A percentile compares a stretch with the other conserved stretches of the same genome.
These are phyloP conservation scores for Nannizziopsis arthrosporioides DNA, from an alignment of 2,329 filamentous ascomycete genomes.

Conservation along the genomic window DNA sequence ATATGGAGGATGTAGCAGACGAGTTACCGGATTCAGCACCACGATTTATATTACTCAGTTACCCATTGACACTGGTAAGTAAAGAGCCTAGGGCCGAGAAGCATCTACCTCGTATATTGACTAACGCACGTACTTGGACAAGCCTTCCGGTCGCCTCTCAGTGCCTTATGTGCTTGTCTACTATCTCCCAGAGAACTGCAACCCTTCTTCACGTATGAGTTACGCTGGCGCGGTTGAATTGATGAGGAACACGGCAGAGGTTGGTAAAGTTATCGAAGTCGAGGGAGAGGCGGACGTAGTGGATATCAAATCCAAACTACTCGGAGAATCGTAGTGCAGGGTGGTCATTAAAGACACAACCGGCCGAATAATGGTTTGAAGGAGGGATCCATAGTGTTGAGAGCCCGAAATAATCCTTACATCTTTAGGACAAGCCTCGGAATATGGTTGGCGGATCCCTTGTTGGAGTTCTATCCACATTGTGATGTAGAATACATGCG, in stretches of 20 bases:
- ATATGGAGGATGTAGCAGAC: slow-evolving; percentile 68
- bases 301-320: slow-evolving; percentile 60
- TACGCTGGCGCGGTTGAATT: slow-evolving; percentile 94
- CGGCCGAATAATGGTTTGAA: background rate
- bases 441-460: too few relatives aligned
- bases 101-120: background rate
- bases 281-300: slow-evolving; percentile 68
- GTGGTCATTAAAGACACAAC: background rate
- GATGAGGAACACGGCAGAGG: slow-evolving; percentile 85
- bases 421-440: too few relatives aligned
- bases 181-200: slow-evolving; percentile 87
- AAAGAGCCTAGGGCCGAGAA: background rate
- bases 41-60: slow-evolving; percentile 78
- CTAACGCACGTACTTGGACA: background rate
- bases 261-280: slow-evolving; percentile 77
- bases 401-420: too few relatives aligned
- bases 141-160: slow-evolving; percentile 71
- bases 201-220: slow-evolving; percentile 75
- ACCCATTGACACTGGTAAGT: slow-evolving; percentile 70
- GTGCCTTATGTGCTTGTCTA: slow-evolving; percentile 93
- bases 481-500: too few relatives aligned
- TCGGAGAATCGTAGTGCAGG: slow-evolving; percentile 20
- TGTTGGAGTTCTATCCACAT: too few relatives aligned
- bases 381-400: background rate
- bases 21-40: slow-evolving; percentile 88